Conservation (phyloP, 78 protist genomes). For the Isochrysis galbana region DNA sequence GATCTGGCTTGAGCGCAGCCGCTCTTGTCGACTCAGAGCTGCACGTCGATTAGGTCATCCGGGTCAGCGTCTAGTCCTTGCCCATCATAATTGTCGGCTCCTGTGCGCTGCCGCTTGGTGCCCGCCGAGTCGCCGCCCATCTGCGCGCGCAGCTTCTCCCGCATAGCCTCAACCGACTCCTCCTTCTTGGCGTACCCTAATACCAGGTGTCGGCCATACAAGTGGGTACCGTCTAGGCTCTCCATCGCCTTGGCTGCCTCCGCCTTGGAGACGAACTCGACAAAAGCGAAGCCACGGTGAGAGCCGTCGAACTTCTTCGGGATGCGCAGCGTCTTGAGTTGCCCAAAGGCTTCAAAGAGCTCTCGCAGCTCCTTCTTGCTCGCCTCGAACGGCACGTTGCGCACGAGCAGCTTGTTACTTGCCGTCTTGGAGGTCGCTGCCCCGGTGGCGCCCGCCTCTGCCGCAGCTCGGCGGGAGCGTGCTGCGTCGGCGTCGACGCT, state of each 20-base stretch:
- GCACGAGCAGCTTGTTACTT: constrained; percentile 75
- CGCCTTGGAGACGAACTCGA: constrained; percentile 84
- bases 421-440: not conserved
- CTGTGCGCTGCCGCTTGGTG: too few species aligned
- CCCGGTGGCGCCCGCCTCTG: constrained; percentile 21
- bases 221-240: constrained; percentile 81
- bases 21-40: too few species aligned
- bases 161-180: constrained; percentile 42
- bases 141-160: constrained; percentile 12
- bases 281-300: constrained; percentile 96
- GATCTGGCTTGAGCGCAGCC: too few species aligned
- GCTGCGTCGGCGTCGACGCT: not conserved
- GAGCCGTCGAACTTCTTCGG: constrained; percentile 82
- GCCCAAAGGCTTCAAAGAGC: constrained; percentile 62
- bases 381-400: constrained; percentile 96
- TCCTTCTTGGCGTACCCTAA: constrained; percentile 76
- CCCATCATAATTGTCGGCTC: too few species aligned
- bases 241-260: constrained; percentile 90
- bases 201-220: constrained; percentile 90
- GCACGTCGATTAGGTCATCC: too few species aligned
- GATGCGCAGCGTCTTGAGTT: constrained; percentile 79
- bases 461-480: not conserved
- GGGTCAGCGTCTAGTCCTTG: too few species aligned
- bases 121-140: not conserved
- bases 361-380: constrained; percentile 81